Evolutionary conservation across 352 stramenopile species (phyloP), one percentile per base, ranked within the genome.

Genomic region (Globisporangium barbulae): DNA sequence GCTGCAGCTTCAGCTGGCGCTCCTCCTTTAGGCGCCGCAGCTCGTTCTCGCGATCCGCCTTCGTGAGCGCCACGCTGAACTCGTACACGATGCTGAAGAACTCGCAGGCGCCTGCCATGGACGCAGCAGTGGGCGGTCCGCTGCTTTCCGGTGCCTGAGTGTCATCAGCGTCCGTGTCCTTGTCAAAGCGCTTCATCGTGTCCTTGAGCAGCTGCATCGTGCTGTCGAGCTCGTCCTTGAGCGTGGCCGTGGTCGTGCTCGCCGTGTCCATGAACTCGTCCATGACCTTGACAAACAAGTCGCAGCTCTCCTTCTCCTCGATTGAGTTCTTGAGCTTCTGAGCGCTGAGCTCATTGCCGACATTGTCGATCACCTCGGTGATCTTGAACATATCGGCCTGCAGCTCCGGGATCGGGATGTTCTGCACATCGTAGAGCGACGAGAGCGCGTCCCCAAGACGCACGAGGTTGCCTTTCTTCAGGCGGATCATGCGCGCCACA

Each of bases 11-110:
- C 7, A 73, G 60, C 25, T 72, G 72, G 1, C 83, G 78, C 64
- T 93, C 83, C 30, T 90, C 81, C 6, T 81, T 79, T 41, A 93
- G 71, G 0, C 83, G 71, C 63, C 87, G 87, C 45, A 89, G 37
- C 50, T 93, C 83, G 37, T 93, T 93, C 62, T 91, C 83, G 2
- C 83, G 83, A 37, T 91, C 83, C 0, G 80, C 81, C 70, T 91
- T 93, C 49, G 63, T 85, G 2, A 93, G 65, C 13, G 80, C 79
- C n/a, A 88, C 76, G n/a, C 76, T 90, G 50, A 93, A 93, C 44
- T 93, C 83, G 61, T 93, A 89, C 50, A 93, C 81, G 1, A 70
- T 83, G 39, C 59, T 78, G 61, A 93, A 90, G 64, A 93, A 91
- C 58, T 87, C 80, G 0, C 75, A 69, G 5, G 82, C 81, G 3